Evolutionary conservation across 2,329 filamentous ascomycete species (phyloP), one percentile per base, ranked within the genome.

Genomic region (Fusarium torulosum): DNA sequence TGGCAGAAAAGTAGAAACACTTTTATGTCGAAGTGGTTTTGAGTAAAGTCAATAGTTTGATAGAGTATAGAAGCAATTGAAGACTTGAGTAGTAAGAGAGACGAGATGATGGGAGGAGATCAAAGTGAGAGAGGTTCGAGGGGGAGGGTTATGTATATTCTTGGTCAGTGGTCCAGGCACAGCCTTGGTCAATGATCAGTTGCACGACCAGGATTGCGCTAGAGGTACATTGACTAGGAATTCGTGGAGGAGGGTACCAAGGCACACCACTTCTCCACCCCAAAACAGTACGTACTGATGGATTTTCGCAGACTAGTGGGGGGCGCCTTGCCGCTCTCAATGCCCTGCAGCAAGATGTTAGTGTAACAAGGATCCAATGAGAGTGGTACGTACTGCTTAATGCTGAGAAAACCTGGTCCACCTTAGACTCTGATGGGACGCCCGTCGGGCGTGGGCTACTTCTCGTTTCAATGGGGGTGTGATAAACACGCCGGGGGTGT

Each of bases 331-430:
- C 66, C 67, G 67, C 67, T 67, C 56, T 53, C 57, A 50, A 75
- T 75, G 72, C 73, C 74, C 74, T 75, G 73, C 73, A 75, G 72
- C 64, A 65, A 59, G 65, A 70, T 71, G 55, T 54, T 73, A 74
- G 62, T 51, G 67, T 50, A 58, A 50, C 59, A 61, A 59, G 59
- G 61, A 65, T 70, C 56, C 58, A 42, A 56, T 54, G 37, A 53
- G 40, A 46, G 52, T 29, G 52, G 63, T 68, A 69, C 71, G 67
- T 73, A 68, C 55, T 55, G 33, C 52, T 46, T 25, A 27, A 33
- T 53, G 43, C 42, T 66, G 44, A 42, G 51, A 66, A 63, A 52
- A 47, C 20, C 29, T 63, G 52, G 33, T 47, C 56, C 66, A 62
- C 52, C 37, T 66, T 57, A 55, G 42, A 46, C 52, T 59, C 46